A percentile compares a stretch with the other conserved stretches of the same genome.
These are phyloP conservation scores for Vanilla planifolia DNA, from an alignment of 106 monocot genomes.

Conservation along the genomic window DNA sequence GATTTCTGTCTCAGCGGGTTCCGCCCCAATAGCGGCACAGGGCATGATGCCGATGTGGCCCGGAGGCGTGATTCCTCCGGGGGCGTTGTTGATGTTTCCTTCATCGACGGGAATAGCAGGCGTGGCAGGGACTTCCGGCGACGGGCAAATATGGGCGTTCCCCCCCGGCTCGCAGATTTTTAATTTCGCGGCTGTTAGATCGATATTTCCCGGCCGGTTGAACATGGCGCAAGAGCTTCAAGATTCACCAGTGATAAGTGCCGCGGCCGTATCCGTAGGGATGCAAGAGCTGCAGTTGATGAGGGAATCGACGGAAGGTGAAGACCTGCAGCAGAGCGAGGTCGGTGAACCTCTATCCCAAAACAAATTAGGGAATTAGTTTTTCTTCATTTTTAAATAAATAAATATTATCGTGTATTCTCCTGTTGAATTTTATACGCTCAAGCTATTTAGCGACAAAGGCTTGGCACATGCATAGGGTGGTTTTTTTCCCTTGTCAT, in stretches of 20 bases:
- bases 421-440: too few species aligned
- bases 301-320: not conserved
- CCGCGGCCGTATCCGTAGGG: not conserved
- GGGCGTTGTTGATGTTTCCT: not conserved
- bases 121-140: not conserved
- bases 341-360: not conserved
- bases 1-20: slow-evolving; percentile 16
- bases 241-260: too few species aligned
- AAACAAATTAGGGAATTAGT: not conserved
- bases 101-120: slow-evolving; percentile 10
- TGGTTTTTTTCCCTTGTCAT: too few species aligned
- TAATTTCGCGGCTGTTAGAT: not conserved
- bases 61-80: slow-evolving; percentile 15
- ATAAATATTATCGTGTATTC: too few species aligned
- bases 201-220: too few species aligned
- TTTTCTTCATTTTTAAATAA: too few species aligned
- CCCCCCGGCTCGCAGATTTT: not conserved
- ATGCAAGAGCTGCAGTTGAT: slow-evolving; percentile 10
- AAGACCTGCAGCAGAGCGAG: not conserved
- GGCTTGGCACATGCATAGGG: too few species aligned
- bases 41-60: slow-evolving; percentile 39
- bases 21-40: slow-evolving; percentile 16
- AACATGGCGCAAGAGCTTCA: too few species aligned
- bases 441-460: too few species aligned
- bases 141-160: not conserved